These are phyloP conservation scores for Tuber brumale DNA, from an alignment of 495 filamentous ascomycete genomes.

Conservation along the genomic window DNA sequence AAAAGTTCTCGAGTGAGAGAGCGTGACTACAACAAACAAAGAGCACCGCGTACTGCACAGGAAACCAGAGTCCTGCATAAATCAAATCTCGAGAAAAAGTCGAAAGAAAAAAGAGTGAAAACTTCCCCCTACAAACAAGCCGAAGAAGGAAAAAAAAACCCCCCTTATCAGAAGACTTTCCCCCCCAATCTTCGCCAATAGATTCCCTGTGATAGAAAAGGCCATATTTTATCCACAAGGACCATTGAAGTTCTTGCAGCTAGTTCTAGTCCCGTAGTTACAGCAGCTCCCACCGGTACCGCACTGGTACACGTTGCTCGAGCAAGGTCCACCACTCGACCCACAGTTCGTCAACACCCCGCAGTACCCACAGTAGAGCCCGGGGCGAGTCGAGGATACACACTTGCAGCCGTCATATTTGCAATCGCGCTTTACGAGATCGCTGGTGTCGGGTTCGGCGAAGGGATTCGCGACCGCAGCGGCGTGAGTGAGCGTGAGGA, in stretches of 20 bases:
- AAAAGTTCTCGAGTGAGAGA: not conserved
- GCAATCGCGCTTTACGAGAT: not conserved
- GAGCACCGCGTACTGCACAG: not conserved
- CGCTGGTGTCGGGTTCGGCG: not conserved
- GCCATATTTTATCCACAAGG: not conserved
- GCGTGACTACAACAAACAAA: not conserved
- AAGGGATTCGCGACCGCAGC: not conserved
- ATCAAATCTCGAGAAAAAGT: not conserved
- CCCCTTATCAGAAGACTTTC: not conserved
- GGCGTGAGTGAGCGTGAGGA: not conserved
- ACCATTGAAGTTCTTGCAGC: not conserved
- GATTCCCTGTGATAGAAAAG: not conserved
- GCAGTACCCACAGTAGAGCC: not conserved
- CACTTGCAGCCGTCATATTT: not conserved
- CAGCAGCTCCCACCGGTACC: not conserved
- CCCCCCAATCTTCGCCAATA: not conserved
- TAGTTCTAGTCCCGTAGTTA: not conserved
- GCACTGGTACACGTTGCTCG: not conserved
- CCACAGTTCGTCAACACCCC: too few relatives aligned
- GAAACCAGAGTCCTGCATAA: not conserved
- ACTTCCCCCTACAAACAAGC: not conserved
- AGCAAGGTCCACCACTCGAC: not conserved
- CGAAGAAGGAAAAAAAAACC: not conserved
- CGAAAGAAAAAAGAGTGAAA: not conserved
- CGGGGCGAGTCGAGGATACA: not conserved